Percentiles rank a stretch among this genome's conserved stretches.
Conservation (phyloP, 345 rosid species). For the Arabidopsis suecica region DNA sequence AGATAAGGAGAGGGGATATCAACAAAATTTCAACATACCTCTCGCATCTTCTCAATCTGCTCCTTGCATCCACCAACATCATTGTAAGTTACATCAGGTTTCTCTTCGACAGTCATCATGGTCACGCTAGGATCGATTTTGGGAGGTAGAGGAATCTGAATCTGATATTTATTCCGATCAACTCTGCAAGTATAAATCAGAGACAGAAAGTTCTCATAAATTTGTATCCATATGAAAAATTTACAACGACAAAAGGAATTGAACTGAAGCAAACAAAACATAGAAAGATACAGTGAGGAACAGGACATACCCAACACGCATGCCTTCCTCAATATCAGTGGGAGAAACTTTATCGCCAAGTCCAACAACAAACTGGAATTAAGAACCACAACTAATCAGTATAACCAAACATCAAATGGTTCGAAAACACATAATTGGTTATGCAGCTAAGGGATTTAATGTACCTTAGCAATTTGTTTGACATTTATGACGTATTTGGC, state of each 20-base stretch:
- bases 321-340: conserved; percentile 98
- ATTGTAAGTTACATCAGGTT: conserved; percentile 96
- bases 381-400: conserved; percentile 20
- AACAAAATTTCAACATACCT: conserved; percentile 52
- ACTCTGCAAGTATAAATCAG: conserved; percentile 59
- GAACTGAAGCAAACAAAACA: neutral
- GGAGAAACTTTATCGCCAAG: conserved; percentile 98
- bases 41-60: conserved; percentile 97
- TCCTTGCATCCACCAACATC: conserved; percentile 99
- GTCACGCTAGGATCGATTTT: conserved; percentile 99
- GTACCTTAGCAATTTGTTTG: conserved; percentile 95
- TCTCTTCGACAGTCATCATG: conserved; percentile 99
- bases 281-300: neutral
- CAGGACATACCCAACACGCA: conserved; percentile 88
- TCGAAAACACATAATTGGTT: conserved; percentile 12
- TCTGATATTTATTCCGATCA: conserved; percentile 97
- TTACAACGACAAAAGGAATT: neutral
- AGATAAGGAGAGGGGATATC: neutral
- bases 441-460: neutral
- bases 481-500: conserved; percentile 96
- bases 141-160: conserved; percentile 97
- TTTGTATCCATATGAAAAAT: neutral
- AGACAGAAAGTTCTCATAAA: neutral
- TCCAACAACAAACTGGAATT: conserved; percentile 89
- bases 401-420: neutral